These are phyloP conservation scores for Pezicula carpinea DNA, from an alignment of 2,329 filamentous ascomycete species.

Conservation along the genomic window DNA sequence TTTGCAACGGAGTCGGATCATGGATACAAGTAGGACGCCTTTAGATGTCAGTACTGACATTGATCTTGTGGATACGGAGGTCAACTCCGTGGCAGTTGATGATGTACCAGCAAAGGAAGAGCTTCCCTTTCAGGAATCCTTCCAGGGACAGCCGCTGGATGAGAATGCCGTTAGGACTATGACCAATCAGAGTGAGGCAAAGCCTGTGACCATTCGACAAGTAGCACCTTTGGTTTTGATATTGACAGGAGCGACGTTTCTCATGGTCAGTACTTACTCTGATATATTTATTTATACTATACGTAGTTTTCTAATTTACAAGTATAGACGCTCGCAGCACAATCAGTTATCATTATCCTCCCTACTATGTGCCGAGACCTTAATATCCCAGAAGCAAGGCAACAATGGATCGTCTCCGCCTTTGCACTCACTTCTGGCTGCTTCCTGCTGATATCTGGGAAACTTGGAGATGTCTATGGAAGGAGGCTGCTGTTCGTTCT, in stretches of 20 bases:
- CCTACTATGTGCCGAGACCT: constrained; percentile 20
- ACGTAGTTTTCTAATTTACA: neutral
- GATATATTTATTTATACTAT: neutral
- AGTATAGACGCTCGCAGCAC: constrained; percentile 48
- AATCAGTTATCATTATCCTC: constrained; percentile 55
- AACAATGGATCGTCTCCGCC: constrained; percentile 31
- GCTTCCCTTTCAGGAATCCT: neutral
- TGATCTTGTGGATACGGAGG: no score
- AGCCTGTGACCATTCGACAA: constrained; percentile 20
- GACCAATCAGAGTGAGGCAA: constrained; percentile 4
- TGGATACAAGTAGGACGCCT: no score
- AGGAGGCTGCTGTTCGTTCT: constrained; percentile 40
- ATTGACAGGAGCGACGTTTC: constrained; percentile 22
- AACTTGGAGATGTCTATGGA: constrained; percentile 47
- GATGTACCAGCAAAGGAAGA: no score
- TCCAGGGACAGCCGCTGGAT: neutral
- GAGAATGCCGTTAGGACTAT: neutral
- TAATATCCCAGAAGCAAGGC: constrained; percentile 23
- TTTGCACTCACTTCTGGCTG: constrained; percentile 40
- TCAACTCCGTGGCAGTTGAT: neutral
- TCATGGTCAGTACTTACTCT: constrained; percentile 16
- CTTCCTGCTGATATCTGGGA: constrained; percentile 44
- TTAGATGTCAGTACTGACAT: no score
- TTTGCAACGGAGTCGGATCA: no score
- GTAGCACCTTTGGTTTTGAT: constrained; percentile 20